These are phyloP conservation scores for Russula griseocarnosa DNA, from an alignment of 768 basidiomycete species.

Conservation along the genomic window DNA sequence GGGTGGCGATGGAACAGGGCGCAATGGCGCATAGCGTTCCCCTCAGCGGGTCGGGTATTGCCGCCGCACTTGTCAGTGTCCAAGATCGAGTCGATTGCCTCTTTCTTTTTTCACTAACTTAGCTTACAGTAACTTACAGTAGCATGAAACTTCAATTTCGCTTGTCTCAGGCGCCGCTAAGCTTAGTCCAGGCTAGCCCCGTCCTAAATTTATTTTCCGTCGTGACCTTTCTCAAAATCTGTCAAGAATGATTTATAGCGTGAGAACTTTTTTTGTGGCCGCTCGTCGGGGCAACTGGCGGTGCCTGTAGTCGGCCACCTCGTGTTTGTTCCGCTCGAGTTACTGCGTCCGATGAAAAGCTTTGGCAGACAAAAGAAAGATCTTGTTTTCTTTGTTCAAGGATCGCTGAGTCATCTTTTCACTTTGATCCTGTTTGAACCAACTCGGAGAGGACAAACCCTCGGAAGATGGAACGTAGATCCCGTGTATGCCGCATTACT, in stretches of 20 bases:
- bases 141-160: slow-evolving; percentile 20
- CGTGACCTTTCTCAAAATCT: slow-evolving; percentile 10
- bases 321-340: slow-evolving; percentile 6
- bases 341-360: not conserved
- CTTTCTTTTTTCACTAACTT: not conserved
- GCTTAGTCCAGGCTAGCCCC: slow-evolving; percentile 3
- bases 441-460: slow-evolving; percentile 18
- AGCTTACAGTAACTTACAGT: too few species aligned
- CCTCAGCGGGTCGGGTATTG: slow-evolving; percentile 14
- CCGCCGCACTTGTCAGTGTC: slow-evolving; percentile 10
- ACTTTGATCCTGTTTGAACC: slow-evolving; percentile 26
- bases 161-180: slow-evolving; percentile 14
- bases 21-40: not conserved
- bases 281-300: not conserved
- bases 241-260: slow-evolving; percentile 4
- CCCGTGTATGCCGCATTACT: slow-evolving; percentile 22
- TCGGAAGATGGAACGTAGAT: slow-evolving; percentile 26
- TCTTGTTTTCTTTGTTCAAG: slow-evolving; percentile 1
- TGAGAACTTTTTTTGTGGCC: slow-evolving; percentile 13
- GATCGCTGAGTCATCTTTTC: slow-evolving; percentile 16
- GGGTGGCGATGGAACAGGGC: not conserved
- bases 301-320: slow-evolving; percentile 7
- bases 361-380: not conserved
- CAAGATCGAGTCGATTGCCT: not conserved
- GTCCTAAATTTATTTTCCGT: slow-evolving; percentile 12